A percentile compares a stretch with the other conserved stretches of the same genome.
These are phyloP conservation scores for Lunasporangiospora selenospora DNA, from an alignment of 192 early-diverging fungal species.

Conservation along the genomic window DNA sequence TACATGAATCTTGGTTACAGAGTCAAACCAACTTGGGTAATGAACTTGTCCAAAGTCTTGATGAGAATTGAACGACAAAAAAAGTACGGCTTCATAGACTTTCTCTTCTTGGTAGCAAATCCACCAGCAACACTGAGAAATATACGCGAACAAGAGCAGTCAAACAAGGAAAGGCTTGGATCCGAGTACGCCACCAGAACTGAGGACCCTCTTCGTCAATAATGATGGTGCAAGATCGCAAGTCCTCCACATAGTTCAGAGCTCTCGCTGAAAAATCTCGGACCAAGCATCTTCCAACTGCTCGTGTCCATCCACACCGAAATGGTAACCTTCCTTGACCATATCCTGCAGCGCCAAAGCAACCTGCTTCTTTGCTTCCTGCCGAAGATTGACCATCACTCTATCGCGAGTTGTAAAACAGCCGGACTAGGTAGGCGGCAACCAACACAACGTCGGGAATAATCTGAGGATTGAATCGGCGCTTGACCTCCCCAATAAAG, in stretches of 20 bases:
- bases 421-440: background rate
- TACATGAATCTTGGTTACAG: too few relatives aligned
- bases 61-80: too few relatives aligned
- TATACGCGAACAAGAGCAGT: background rate
- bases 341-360: background rate
- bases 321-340: background rate
- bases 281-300: background rate
- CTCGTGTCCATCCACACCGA: background rate
- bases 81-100: too few relatives aligned
- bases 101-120: too few relatives aligned
- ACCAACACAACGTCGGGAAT: background rate
- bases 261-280: too few relatives aligned
- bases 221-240: too few relatives aligned
- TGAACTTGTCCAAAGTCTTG: too few relatives aligned
- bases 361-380: background rate
- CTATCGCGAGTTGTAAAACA: background rate
- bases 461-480: background rate
- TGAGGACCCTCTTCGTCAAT: too few relatives aligned
- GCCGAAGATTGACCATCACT: background rate
- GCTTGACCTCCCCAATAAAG: background rate
- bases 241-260: too few relatives aligned
- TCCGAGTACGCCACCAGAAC: background rate
- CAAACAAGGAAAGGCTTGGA: constrained; percentile 1
- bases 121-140: too few relatives aligned
- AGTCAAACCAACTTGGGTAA: too few relatives aligned